These are phyloP conservation scores for Verticillium klebahnii DNA, from an alignment of 2,329 filamentous ascomycete species.

Conservation along the genomic window DNA sequence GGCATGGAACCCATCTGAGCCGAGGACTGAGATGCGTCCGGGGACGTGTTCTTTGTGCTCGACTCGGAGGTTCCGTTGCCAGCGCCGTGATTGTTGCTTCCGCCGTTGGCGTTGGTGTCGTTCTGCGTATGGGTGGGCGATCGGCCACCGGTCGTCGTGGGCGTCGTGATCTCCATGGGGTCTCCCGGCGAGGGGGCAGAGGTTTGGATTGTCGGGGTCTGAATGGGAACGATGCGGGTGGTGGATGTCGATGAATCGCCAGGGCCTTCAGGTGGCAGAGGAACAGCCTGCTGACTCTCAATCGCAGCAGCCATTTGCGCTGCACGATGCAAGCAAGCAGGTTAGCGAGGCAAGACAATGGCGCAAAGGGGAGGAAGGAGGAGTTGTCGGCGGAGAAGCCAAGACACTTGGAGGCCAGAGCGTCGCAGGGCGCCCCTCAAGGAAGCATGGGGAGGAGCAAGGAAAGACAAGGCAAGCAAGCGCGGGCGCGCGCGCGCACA, in stretches of 20 bases:
- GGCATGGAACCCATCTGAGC: constrained; percentile 39
- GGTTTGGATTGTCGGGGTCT: constrained; percentile 53
- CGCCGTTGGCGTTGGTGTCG: constrained; percentile 19
- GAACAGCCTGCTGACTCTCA: constrained; percentile 43
- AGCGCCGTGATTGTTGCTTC: constrained; percentile 6
- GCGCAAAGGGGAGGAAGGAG: not conserved
- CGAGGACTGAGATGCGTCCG: constrained; percentile 31
- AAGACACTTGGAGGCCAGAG: not conserved
- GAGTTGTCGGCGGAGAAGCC: not conserved
- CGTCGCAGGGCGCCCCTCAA: not conserved
- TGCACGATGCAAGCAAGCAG: constrained; percentile 18
- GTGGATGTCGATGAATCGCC: constrained; percentile 45
- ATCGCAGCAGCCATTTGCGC: constrained; percentile 49
- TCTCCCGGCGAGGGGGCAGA: constrained; percentile 54
- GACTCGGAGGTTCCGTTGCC: constrained; percentile 12
- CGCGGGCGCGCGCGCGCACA: not conserved
- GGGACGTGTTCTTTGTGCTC: constrained; percentile 29
- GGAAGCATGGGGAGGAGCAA: not conserved
- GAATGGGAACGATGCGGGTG: constrained; percentile 42
- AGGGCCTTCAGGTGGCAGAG: constrained; percentile 31
- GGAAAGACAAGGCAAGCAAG: not conserved
- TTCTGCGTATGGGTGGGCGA: constrained; percentile 9
- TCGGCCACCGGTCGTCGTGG: constrained; percentile 35
- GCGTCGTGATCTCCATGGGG: constrained; percentile 58
- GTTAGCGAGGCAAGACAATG: constrained; percentile 11